Conservation (phyloP, 1,284 basidiomycete genomes). For the Ceratobasidium sp. region DNA sequence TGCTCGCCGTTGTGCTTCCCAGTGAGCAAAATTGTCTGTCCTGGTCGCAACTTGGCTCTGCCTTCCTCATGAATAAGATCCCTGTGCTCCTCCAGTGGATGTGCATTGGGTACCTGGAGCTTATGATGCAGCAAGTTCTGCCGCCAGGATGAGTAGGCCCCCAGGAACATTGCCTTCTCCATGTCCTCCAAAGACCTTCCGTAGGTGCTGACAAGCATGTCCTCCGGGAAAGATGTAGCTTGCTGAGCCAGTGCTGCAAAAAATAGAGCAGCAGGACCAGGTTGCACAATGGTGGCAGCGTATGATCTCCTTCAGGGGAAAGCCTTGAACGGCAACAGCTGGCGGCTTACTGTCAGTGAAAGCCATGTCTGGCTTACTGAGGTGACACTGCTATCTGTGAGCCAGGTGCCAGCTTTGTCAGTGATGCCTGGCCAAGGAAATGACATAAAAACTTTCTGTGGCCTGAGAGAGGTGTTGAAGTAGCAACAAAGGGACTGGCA, state of each 20-base stretch:
- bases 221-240: neutral
- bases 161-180: neutral
- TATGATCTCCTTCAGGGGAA: neutral
- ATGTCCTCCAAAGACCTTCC: neutral
- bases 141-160: neutral
- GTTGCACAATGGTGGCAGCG: neutral
- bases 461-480: neutral
- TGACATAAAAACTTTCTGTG: neutral
- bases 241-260: neutral
- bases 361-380: neutral
- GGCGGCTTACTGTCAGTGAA: neutral
- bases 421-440: constrained; percentile 4
- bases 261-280: neutral
- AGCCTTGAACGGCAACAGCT: neutral
- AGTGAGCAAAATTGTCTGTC: neutral
- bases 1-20: neutral
- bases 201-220: neutral
- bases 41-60: neutral
- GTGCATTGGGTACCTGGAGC: neutral
- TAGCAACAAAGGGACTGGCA: constrained; percentile 1
- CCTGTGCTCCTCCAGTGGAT: neutral
- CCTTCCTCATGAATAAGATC: neutral
- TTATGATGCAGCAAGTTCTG: neutral
- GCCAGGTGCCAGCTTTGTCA: neutral
- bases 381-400: neutral